A percentile compares a stretch with the other conserved stretches of the same genome.
These are phyloP conservation scores for Podospora bellae-mahoneyi DNA, from an alignment of 495 filamentous ascomycete genomes.

Conservation along the genomic window DNA sequence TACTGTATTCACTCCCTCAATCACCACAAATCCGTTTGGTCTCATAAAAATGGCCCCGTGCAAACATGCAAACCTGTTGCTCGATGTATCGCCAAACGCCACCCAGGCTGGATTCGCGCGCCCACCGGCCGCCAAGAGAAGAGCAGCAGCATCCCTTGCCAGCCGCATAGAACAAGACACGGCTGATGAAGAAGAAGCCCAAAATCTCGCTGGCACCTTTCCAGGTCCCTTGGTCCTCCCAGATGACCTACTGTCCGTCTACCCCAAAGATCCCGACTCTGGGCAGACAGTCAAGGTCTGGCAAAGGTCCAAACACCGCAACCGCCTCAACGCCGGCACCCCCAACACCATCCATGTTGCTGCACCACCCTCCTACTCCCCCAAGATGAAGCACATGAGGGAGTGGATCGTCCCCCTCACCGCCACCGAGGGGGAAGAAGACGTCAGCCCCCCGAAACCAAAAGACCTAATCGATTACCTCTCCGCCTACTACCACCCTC, in stretches of 20 bases:
- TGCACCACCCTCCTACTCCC: conserved; percentile 38
- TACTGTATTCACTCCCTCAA: not conserved
- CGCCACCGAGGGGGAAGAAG: not conserved
- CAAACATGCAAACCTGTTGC: conserved; percentile 27
- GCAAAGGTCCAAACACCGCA: conserved; percentile 49
- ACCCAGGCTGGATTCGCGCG: conserved; percentile 28
- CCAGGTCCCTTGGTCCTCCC: conserved; percentile 61
- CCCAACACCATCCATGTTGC: conserved; percentile 54
- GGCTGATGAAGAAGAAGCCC: not conserved
- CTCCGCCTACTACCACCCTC: conserved; percentile 57
- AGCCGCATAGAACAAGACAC: conserved; percentile 25
- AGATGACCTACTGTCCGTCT: conserved; percentile 54
- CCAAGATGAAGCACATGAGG: conserved; percentile 34
- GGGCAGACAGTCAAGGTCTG: conserved; percentile 58
- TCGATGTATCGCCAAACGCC: conserved; percentile 36
- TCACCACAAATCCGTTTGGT: not conserved
- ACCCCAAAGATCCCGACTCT: conserved; percentile 48
- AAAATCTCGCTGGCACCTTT: conserved; percentile 38
- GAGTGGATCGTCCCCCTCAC: conserved; percentile 36
- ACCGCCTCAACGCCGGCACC: conserved; percentile 43
- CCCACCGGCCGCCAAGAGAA: conserved; percentile 23
- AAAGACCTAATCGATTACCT: conserved; percentile 53
- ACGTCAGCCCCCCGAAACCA: conserved; percentile 15
- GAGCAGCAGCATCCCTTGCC: conserved; percentile 31
- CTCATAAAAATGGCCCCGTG: conserved; percentile 16